Base-by-base conservation (phyloP, 768 basidiomycete genomes). In the Leccinellum albellum region DNA sequence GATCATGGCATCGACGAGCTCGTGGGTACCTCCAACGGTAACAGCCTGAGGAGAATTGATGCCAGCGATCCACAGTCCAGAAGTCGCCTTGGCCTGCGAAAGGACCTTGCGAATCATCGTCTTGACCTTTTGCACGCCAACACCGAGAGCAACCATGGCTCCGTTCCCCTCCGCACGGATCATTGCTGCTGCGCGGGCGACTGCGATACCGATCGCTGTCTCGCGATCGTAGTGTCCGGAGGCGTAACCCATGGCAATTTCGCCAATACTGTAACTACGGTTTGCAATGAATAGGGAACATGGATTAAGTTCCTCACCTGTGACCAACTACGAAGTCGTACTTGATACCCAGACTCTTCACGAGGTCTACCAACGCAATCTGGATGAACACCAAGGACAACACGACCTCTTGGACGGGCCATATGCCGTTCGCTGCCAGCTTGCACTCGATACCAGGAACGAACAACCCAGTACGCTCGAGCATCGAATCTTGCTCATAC, bases 1-100 rank as follows among this genome's bases (percentile, higher is more conserved):
- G 17, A 63, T 10, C n/a, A 75, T 50, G 5, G 64, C 66, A n/a
- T 74, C 69, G 50, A 75, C 61, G 13, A 71, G 66, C 31, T 69
- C 64, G 17, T 69, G 65, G 17, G 49, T 58, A 21, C 74, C 74
- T 4, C 73, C 71, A 17, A 74, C 60, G 3, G 73, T 72, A 37
- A 74, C 72, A n/a, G 74, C 71, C 13, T 73, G 68, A 45, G 71
- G 70, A 17, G 72, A 74, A 54, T 74, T 75, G 60, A 74, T 69
- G 48, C 73, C 71, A 28, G 70, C 72, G 12, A 74, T 68, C 67
- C 72, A 74, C 40, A 75, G 32, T 31, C 74, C 67, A 33, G 57
- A 61, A 17, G 61, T 56, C 9, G 51, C 63, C 53, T 68, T 66
- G 32, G 67, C 62, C 8, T 52, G 62, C 14, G 63, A 70, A 40